Evolutionary conservation across 495 filamentous ascomycete genomes (phyloP), one percentile per base, ranked within the genome.

Genomic region (Penicillium macrosclerotiorum): DNA sequence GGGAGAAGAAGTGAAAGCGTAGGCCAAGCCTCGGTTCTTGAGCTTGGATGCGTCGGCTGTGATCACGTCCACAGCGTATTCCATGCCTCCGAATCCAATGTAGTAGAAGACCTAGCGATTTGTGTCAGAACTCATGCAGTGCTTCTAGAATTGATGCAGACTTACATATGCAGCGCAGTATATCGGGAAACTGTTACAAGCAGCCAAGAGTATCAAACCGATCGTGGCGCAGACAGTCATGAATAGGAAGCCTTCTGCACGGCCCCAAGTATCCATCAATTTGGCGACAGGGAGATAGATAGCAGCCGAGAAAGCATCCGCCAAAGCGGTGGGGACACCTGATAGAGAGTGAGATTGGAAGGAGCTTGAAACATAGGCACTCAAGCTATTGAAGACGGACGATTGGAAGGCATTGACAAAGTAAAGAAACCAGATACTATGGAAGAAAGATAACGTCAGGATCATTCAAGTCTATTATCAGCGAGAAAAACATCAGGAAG

Each of bases 221-320:
- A 73, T 5, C 0, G 57, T 65, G 4, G 57, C 49, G 42, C 68
- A 56, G 8, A 47, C 23, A 0, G 66, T 42, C 64, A 68, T 65
- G 32, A 76, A 18, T 16, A 59, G 69, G 55, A 83, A 85, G 25
- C 71, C 71, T 37, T 74, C 57, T 57, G 77, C 49, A 55, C 79
- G 55, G 39, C 82, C 84, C 71, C 76, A 86, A 18, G 84, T 63
- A 58, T 88, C 81, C 46, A 86, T 64, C 19, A 83, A 66, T 64
- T 86, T 86, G 29, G 82, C 84, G 17, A 85, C 64, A 2, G 82
- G 74, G 34, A 86, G 59, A 41, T 62, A 68, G 5, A 52, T 45
- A 2, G 62, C 62, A 3, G 49, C 54, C 8, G 59, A 37, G 46
- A 65, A 58, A 31, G 50, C 70, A 27, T 65, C 69, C 16, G 74